Conservation (phyloP, 179 eudicot species). For the Corrigiola litoralis region DNA sequence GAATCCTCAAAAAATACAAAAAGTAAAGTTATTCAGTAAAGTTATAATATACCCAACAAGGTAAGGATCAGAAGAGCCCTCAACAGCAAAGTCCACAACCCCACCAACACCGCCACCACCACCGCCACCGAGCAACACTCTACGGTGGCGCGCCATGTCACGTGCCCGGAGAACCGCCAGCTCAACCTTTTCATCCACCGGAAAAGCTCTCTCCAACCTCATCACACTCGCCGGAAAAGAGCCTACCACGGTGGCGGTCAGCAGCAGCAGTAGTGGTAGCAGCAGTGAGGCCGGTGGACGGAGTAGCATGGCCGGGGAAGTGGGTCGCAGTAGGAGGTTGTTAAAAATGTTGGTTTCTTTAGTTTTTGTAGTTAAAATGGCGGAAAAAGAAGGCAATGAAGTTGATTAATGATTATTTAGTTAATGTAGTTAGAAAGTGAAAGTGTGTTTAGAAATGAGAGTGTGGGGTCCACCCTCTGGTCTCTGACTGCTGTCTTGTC, state of each 20-base stretch:
- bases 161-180: conserved; percentile 53
- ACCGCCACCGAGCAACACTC: conserved; percentile 49
- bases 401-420: too few relatives aligned
- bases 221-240: conserved; percentile 43
- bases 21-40: not conserved
- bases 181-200: conserved; percentile 51
- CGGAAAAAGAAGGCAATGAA: conserved; percentile 27
- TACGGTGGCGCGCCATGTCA: conserved; percentile 59
- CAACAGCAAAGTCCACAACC: conserved; percentile 75
- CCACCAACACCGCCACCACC: conserved; percentile 31
- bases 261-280: not conserved
- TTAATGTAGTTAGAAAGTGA: too few relatives aligned
- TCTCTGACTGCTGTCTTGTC: not conserved
- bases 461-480: conserved; percentile 11
- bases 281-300: conserved; percentile 17
- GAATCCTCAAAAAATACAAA: not conserved
- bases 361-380: conserved; percentile 18
- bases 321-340: not conserved
- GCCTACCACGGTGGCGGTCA: conserved; percentile 13
- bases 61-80: conserved; percentile 81
- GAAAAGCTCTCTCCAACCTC: conserved; percentile 65
- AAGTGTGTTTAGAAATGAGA: too few relatives aligned
- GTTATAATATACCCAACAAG: conserved; percentile 61
- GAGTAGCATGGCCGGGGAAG: conserved; percentile 18
- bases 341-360: not conserved